A percentile compares a stretch with the other conserved stretches of the same genome.
phyloP scores from a whole-genome alignment of 2,329 filamentous ascomycete genomes.

The Arthrinium phaeospermum region DNA sequence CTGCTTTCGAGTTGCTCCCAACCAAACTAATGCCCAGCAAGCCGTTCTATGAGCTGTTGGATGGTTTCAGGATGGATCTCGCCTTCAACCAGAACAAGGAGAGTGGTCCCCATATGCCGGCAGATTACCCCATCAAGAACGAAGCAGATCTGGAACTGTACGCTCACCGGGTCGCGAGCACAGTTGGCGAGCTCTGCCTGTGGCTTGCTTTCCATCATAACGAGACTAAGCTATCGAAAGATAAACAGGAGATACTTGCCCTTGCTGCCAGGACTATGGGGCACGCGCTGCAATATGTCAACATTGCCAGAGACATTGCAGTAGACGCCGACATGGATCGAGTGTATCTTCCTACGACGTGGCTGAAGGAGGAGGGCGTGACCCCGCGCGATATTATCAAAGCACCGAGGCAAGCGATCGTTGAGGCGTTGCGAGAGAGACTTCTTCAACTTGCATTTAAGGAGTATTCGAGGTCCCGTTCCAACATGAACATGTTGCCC shows the following conservation, averaged over 20 bases:
- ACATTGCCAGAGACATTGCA: conserved; percentile 75
- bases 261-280: conserved; percentile 70
- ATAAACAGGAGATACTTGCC: conserved; percentile 51
- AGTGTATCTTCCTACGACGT: conserved; percentile 70
- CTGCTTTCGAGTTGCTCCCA: conserved; percentile 65
- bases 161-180: conserved; percentile 72
- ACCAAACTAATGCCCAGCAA: conserved; percentile 58
- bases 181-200: conserved; percentile 72
- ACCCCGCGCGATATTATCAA: conserved; percentile 60
- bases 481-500: conserved; percentile 67
- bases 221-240: conserved; percentile 34
- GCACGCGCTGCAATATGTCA: conserved; percentile 76
- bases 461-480: conserved; percentile 60
- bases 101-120: conserved; percentile 14
- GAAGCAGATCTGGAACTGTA: conserved; percentile 67
- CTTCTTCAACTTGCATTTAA: conserved; percentile 66
- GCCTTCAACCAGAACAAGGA: conserved; percentile 48
- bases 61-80: conserved; percentile 73
- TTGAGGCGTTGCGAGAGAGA: conserved; percentile 56
- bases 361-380: conserved; percentile 65
- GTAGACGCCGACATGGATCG: conserved; percentile 69
- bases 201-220: conserved; percentile 69
- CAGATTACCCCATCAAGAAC: conserved; percentile 60
- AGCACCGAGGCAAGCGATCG: conserved; percentile 50
- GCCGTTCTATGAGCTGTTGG: conserved; percentile 68